Evolutionary conservation across 768 basidiomycete species (phyloP).

Genomic region (Lactifluus subvellereus): DNA sequence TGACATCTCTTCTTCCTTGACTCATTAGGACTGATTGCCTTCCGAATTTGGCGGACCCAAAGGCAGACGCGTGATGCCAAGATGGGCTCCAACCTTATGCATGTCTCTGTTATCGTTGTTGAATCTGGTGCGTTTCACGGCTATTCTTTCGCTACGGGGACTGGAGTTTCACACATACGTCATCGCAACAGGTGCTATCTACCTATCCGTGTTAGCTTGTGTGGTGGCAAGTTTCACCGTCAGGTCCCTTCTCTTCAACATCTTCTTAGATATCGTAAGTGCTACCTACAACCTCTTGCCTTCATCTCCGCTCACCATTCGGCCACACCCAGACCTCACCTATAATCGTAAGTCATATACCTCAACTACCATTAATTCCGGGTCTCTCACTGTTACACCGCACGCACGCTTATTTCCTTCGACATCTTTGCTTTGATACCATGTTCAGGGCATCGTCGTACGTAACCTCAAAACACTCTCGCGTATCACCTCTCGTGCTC

Average conservation of each 20-base stretch:
- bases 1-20: background rate
- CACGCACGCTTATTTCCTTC: background rate
- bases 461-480: slow-evolving; percentile 11
- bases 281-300: background rate
- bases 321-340: slow-evolving; percentile 12
- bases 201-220: slow-evolving; percentile 7
- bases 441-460: slow-evolving; percentile 20
- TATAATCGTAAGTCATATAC: slow-evolving; percentile 17
- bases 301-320: slow-evolving; percentile 13
- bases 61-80: slow-evolving; percentile 19
- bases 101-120: slow-evolving; percentile 17
- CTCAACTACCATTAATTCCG: background rate
- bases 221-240: slow-evolving; percentile 5
- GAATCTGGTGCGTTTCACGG: slow-evolving; percentile 18
- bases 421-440: background rate
- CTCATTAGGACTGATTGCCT: slow-evolving; percentile 17
- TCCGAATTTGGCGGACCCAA: slow-evolving; percentile 21
- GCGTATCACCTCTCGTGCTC: background rate
- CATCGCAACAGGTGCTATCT: slow-evolving; percentile 13
- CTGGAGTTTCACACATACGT: background rate
- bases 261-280: slow-evolving; percentile 21
- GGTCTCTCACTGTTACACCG: background rate
- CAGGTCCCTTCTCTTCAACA: slow-evolving; percentile 16
- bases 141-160: background rate
- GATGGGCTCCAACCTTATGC: slow-evolving; percentile 17